Evolutionary conservation across 2,329 filamentous ascomycete genomes (phyloP), one percentile per base, ranked within the genome.

Genomic region (Apiospora saccharicola): DNA sequence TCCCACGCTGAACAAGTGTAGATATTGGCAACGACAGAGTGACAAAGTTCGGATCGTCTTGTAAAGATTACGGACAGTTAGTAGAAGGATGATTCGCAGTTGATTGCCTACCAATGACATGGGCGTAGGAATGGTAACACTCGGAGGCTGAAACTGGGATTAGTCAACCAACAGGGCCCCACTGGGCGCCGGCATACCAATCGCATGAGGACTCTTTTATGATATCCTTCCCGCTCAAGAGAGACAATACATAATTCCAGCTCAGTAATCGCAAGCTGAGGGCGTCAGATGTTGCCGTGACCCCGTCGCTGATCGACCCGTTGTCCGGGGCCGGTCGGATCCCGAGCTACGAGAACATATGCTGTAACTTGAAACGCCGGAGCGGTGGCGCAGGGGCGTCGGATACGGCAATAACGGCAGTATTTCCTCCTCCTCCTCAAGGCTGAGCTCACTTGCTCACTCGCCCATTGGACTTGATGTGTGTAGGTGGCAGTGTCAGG

Each of bases 331-430:
- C 34, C 19, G 57, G 19, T 41, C 57, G 22, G 57, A 64, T 37
- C 57, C 57, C 57, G 57, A 64, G 22, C 57, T 22, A 64, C 10
- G 57, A 64, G 34, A 22, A 37, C 22, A n/a, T 22, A 24, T 34
- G 34, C 57, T 64, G 57, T 41, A 22, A 64, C 34, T 64, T 12
- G 57, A 64, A 64, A 64, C 57, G 57, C 57, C 30, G 57, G 57
- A 41, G 57, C 34, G 19, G 19, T 64, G 57, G 57, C 34, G 57
- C 57, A 64, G 57, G 57, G 26, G 26, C 34, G 10, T 24, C 57
- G 57, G 19, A 41, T 24, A n/a, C 57, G 57, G 57, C 19, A 64
- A 41, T 41, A n/a, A 41, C 57, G 34, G 57, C 53, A 37, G 53
- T 10, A n/a, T n/a, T n/a, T 49, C 5, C 37, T 41, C 37, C 4